Evolutionary conservation across 768 basidiomycete genomes (phyloP), one percentile per base, ranked within the genome.

Genomic region (Pleurotus platypus): DNA sequence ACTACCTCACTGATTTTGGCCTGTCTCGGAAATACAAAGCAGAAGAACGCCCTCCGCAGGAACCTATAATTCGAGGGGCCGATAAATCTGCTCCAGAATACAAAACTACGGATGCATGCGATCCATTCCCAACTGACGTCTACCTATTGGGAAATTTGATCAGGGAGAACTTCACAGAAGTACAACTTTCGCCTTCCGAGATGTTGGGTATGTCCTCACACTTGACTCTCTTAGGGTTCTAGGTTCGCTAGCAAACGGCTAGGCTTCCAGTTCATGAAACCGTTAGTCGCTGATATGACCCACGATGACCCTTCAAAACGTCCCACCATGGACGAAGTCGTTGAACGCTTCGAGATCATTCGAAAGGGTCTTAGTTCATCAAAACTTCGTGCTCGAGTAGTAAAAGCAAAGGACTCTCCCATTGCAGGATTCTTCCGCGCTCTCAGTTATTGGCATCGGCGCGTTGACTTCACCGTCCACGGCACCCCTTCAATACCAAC

Each of bases 41-140:
- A 0, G 48, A 64, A 0, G 62, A 71, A 4, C 56, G 62, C 0
- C 47, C 62, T 0, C 72, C 74, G 0, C 59, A 58, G 0, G 72
- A 69, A 27, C 43, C 58, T 4, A 68, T 72, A 0, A 64, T 75
- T 2, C 59, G 60, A 6, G 79, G 78, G 0, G 78, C 72, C 2
- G 79, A 83, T 61, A 71, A 70, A 50, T 64, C 73, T 0, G 72
- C 70, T 0, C 78, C 78, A 1, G 78, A 79, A 47, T 72, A 70
- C 43, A 63, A 69, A 22, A 63, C 63, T 11, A 62, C 58, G 1
- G 22, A 37, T 9, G n/a, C 56, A 2, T 63, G 56, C 49, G 64
- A 74, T 46, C 72, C 71, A 1, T 74, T 73, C 58, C 64, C 67
- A 8, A 70, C 67, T 1, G 74, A 76, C 38, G 57, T 73, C 16